Percentiles rank a stretch among this genome's conserved stretches.
Evolutionary conservation across 2,329 filamentous ascomycete genomes (phyloP).

Genomic region (Aspergillus piperis): DNA sequence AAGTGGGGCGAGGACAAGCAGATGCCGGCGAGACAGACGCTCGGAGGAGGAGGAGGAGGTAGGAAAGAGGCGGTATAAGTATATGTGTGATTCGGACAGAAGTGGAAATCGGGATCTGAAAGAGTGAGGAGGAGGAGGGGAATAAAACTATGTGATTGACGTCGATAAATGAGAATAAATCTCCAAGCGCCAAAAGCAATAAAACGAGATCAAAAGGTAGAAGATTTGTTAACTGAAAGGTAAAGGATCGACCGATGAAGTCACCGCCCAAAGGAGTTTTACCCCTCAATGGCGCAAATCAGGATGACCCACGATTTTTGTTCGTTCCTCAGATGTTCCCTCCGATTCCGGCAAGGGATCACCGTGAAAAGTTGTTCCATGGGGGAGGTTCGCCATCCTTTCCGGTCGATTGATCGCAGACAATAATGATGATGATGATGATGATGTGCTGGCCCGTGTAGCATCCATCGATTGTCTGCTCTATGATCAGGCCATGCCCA

Average conservation of each 20-base stretch:
- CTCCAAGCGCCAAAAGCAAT: not conserved
- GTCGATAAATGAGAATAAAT: not conserved
- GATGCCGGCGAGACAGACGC: not conserved
- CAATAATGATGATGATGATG: not conserved
- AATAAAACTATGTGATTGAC: not conserved
- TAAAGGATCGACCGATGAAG: constrained; percentile 8
- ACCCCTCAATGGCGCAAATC: not conserved
- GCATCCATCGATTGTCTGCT: too few species aligned
- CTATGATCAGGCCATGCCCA: not conserved
- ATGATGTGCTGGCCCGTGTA: not conserved
- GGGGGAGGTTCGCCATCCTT: too few species aligned
- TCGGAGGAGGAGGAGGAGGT: not conserved
- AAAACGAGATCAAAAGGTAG: not conserved
- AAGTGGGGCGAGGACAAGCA: not conserved
- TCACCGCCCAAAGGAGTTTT: constrained; percentile 5
- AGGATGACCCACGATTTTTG: not conserved
- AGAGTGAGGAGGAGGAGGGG: too few species aligned
- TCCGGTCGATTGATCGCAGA: not conserved
- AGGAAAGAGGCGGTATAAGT: not conserved
- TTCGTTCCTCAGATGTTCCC: too few species aligned
- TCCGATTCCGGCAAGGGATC: too few species aligned
- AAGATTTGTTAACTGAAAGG: not conserved
- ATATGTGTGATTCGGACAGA: too few species aligned
- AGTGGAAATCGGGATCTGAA: too few species aligned
- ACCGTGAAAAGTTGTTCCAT: too few species aligned